A percentile compares a stretch with the other conserved stretches of the same genome.
These are phyloP conservation scores for Zymoseptoria ardabiliae DNA, from an alignment of 2,329 filamentous ascomycete species.

Conservation along the genomic window DNA sequence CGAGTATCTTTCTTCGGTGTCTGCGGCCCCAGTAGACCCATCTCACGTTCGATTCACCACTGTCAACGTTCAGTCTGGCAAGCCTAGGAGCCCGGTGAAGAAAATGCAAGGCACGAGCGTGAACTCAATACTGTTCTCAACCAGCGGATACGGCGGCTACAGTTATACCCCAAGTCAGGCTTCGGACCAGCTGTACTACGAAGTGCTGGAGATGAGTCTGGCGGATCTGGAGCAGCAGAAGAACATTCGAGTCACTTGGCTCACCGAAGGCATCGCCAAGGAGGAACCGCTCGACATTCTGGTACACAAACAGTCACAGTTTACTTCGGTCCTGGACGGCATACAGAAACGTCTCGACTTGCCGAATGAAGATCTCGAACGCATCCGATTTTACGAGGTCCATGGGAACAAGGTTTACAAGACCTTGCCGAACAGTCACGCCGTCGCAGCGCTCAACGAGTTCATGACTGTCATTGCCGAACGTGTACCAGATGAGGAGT, in stretches of 20 bases:
- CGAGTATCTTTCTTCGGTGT: conserved; percentile 51
- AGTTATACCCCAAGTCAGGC: conserved; percentile 53
- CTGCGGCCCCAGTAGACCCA: conserved; percentile 52
- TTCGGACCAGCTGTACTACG: conserved; percentile 75
- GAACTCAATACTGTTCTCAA: conserved; percentile 61
- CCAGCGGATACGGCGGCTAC: conserved; percentile 63
- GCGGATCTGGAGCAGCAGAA: conserved; percentile 92
- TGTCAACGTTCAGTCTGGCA: conserved; percentile 67
- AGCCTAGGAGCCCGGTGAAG: conserved; percentile 71
- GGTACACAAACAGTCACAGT: conserved; percentile 75
- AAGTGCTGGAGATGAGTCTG: conserved; percentile 88
- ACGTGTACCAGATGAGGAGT: conserved; percentile 64
- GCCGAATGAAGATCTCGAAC: conserved; percentile 64
- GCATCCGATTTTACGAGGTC: conserved; percentile 74
- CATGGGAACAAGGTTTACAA: conserved; percentile 79
- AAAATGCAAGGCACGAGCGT: conserved; percentile 64
- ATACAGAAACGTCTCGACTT: conserved; percentile 76
- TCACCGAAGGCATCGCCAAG: conserved; percentile 86
- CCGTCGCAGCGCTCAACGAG: conserved; percentile 77
- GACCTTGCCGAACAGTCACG: conserved; percentile 61
- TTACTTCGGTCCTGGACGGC: conserved; percentile 68
- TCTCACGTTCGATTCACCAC: conserved; percentile 91
- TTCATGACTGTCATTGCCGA: conserved; percentile 78
- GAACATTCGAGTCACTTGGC: conserved; percentile 70
- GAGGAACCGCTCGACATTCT: conserved; percentile 80